These are phyloP conservation scores for Manihot esculenta DNA, from an alignment of 441 rosid genomes.

Conservation along the genomic window DNA sequence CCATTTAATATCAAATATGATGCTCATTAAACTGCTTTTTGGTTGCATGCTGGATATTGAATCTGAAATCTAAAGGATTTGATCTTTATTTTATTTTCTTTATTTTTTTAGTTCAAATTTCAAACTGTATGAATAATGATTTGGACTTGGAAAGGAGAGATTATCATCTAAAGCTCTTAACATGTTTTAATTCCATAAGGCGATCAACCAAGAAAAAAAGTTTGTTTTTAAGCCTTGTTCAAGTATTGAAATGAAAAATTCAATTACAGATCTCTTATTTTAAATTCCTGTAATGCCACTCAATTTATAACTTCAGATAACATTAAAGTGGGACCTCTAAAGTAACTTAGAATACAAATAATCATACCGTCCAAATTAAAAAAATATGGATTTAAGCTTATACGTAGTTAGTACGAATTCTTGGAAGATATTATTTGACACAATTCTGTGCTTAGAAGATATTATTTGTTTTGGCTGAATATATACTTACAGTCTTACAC, in stretches of 20 bases:
- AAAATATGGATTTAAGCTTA: background rate
- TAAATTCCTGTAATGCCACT: background rate
- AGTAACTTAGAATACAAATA: background rate
- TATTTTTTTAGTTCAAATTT: no score
- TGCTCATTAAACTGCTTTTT: background rate
- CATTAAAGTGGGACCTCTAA: background rate
- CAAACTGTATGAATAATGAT: background rate
- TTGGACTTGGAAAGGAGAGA: background rate
- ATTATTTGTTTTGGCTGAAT: background rate
- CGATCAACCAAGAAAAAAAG: background rate
- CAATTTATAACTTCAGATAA: background rate
- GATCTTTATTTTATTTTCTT: background rate
- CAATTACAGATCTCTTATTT: background rate
- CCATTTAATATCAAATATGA: background rate
- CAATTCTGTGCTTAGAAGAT: background rate
- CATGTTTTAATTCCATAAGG: background rate
- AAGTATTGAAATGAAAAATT: background rate
- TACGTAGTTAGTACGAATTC: background rate
- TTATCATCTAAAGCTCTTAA: background rate
- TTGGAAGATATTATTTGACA: slow-evolving; percentile 1
- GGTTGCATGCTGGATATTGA: background rate
- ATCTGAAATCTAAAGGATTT: background rate
- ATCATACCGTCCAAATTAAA: background rate
- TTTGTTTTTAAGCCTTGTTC: background rate
- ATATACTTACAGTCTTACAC: no score